phyloP scores from a whole-genome alignment of 2,329 filamentous ascomycete species.

The Colletotrichum eremochloae region DNA sequence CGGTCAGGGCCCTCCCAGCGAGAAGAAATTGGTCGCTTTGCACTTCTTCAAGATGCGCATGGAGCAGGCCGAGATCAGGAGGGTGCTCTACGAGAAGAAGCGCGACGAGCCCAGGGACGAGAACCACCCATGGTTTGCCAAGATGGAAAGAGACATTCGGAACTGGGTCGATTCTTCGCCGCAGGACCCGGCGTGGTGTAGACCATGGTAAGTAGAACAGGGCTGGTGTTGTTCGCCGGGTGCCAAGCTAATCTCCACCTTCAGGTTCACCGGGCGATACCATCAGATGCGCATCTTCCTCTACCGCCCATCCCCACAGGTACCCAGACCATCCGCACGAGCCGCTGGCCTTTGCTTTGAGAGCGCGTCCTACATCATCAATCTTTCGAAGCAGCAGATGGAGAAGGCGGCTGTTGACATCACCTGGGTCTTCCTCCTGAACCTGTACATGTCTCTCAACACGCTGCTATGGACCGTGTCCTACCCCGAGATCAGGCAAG shows the following conservation, averaged over 20 bases:
- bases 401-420: constrained; percentile 82
- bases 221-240: neutral
- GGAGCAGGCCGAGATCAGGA: constrained; percentile 87
- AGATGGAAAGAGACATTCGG: constrained; percentile 83
- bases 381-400: constrained; percentile 84
- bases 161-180: constrained; percentile 85
- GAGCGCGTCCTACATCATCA: constrained; percentile 84
- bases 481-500: constrained; percentile 83
- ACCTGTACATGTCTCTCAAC: constrained; percentile 92
- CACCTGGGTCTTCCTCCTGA: constrained; percentile 93
- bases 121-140: constrained; percentile 86
- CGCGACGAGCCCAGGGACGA: constrained; percentile 81
- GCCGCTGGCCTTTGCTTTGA: constrained; percentile 88
- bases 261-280: constrained; percentile 76
- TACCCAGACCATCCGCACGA: constrained; percentile 84
- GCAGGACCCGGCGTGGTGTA: constrained; percentile 77
- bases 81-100: constrained; percentile 88
- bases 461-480: constrained; percentile 93
- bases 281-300: constrained; percentile 92
- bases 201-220: constrained; percentile 75
- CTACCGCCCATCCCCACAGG: constrained; percentile 91
- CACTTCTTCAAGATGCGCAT: constrained; percentile 95
- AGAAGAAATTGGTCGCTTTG: constrained; percentile 89
- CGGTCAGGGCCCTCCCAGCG: constrained; percentile 76
- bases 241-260: constrained; percentile 30